phyloP scores from a whole-genome alignment of 2,329 filamentous ascomycete genomes.

The Trichoderma aggressivum region DNA sequence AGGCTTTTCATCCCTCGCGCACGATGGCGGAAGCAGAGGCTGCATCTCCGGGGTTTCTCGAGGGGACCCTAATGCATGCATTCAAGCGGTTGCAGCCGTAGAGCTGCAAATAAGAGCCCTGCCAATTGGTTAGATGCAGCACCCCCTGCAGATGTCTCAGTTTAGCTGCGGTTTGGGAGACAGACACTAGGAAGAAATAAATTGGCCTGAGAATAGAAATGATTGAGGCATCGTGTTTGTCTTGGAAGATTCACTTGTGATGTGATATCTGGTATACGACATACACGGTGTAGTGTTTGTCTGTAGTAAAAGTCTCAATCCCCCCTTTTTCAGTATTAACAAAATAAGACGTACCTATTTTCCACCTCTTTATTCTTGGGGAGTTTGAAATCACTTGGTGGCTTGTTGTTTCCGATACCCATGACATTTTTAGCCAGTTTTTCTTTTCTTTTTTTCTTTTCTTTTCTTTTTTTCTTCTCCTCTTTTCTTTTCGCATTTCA shows the following conservation, averaged over 20 bases:
- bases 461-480: background rate
- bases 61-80: background rate
- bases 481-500: background rate
- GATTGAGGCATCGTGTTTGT: background rate
- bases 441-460: background rate
- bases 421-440: background rate
- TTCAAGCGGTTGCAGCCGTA: background rate
- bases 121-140: background rate
- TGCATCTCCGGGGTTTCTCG: background rate
- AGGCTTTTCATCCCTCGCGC: background rate
- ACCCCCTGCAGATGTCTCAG: background rate
- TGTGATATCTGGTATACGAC: too few species aligned
- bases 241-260: background rate
- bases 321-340: background rate
- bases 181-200: background rate
- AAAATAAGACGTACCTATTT: background rate
- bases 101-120: background rate
- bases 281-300: background rate
- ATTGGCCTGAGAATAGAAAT: background rate
- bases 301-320: background rate
- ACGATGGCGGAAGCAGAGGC: background rate
- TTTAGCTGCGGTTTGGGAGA: background rate
- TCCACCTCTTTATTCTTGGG: fast-evolving
- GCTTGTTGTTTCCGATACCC: background rate
- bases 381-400: background rate